phyloP scores from a whole-genome alignment of 2,329 filamentous ascomycete genomes.

The Nannizzia gypsea region DNA sequence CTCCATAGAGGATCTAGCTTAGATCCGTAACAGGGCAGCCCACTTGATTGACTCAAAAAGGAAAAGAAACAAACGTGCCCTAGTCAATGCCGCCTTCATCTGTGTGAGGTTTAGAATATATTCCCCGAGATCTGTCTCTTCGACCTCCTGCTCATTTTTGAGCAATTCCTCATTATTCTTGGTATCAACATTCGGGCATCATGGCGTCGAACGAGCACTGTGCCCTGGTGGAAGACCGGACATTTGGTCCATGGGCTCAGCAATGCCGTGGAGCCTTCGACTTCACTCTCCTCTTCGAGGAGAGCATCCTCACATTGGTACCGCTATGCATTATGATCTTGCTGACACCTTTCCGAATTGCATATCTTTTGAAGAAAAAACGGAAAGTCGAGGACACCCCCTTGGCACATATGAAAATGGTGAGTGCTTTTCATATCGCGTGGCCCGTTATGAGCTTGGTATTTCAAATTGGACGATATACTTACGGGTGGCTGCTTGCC shows the following conservation, averaged over 20 bases:
- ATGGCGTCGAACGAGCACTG: slow-evolving; percentile 1
- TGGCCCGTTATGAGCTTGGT: neutral
- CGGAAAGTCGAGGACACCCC: slow-evolving; percentile 27
- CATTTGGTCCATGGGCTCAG: slow-evolving; percentile 23
- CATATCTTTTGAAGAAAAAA: slow-evolving; percentile 25
- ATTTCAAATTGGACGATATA: neutral
- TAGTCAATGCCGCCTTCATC: neutral
- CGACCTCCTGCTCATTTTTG: neutral
- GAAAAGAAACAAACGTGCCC: neutral
- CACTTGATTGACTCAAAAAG: neutral
- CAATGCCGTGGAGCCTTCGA: slow-evolving; percentile 33
- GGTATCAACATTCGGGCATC: neutral
- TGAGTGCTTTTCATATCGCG: slow-evolving; percentile 18
- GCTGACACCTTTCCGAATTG: slow-evolving; percentile 25
- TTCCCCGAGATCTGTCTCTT: neutral
- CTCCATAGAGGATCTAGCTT: neutral
- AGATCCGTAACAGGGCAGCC: neutral
- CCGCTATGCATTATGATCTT: slow-evolving; percentile 28
- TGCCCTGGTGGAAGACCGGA: slow-evolving; percentile 27
- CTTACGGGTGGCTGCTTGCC: neutral
- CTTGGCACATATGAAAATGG: slow-evolving; percentile 25
- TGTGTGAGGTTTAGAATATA: neutral
- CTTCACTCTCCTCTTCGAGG: slow-evolving; percentile 38
- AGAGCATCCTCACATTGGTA: slow-evolving; percentile 29
- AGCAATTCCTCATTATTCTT: neutral